Evolutionary conservation across 2,329 filamentous ascomycete genomes (phyloP).

Genomic region (Epichloe coenophiala): DNA sequence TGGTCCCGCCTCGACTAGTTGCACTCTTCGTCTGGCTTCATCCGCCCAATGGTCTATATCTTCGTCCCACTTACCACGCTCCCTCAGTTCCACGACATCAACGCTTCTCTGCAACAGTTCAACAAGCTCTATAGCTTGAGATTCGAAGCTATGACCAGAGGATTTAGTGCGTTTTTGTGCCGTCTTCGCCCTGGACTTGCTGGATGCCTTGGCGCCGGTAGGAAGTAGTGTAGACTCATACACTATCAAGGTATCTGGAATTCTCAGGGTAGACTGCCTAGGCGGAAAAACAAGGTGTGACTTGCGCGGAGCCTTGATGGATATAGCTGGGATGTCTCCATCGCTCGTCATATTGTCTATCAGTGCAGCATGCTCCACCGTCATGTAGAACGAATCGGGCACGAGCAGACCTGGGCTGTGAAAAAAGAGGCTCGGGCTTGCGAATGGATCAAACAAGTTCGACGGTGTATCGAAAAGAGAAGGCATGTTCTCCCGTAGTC

Average conservation of each 20-base stretch:
- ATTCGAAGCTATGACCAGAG: conserved; percentile 28
- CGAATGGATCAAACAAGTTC: conserved; percentile 46
- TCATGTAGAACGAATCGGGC: conserved; percentile 29
- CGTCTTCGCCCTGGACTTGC: conserved; percentile 6
- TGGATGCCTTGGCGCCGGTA: conserved; percentile 2
- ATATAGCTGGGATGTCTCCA: conserved; percentile 1
- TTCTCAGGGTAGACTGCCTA: conserved; percentile 29
- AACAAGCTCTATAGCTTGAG: conserved; percentile 34
- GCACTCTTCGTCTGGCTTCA: conserved; percentile 25
- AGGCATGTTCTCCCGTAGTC: conserved; percentile 22
- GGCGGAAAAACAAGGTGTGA: conserved; percentile 36
- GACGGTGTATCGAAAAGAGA: conserved; percentile 34
- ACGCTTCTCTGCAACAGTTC: conserved; percentile 36
- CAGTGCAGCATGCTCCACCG: conserved; percentile 15
- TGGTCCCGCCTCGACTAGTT: conserved; percentile 22
- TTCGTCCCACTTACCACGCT: conserved; percentile 28
- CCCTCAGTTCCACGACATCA: conserved; percentile 29
- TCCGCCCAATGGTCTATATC: conserved; percentile 19
- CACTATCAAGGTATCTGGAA: conserved; percentile 36
- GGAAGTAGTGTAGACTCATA: conserved; percentile 23
- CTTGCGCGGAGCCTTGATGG: conserved; percentile 22
- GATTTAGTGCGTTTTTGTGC: conserved; percentile 9
- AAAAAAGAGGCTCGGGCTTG: conserved; percentile 45
- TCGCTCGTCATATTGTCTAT: conserved; percentile 14
- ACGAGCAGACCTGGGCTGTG: conserved; percentile 34